phyloP scores from a whole-genome alignment of 495 filamentous ascomycete genomes.

The Diplogelasinospora grovesii region DNA sequence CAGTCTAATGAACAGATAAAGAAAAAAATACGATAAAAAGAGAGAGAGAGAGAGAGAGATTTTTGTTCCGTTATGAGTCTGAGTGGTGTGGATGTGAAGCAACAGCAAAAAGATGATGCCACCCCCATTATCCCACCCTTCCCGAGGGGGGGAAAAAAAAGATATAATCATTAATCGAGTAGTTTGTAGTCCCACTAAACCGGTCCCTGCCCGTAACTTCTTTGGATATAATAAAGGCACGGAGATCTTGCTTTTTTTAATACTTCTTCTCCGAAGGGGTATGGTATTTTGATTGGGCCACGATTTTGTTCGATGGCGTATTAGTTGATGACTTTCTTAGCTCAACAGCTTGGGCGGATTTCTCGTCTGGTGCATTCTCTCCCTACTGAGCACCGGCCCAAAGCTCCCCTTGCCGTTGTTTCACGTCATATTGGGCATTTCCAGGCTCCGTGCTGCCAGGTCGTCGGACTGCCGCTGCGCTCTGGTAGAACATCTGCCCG shows the following conservation, averaged over 20 bases:
- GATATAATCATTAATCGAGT: too few relatives aligned
- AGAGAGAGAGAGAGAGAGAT: neutral
- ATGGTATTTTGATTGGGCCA: too few relatives aligned
- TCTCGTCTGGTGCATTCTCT: neutral
- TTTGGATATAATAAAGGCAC: constrained; percentile 19
- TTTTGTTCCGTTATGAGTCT: neutral
- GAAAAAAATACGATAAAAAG: neutral
- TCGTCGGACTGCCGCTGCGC: constrained; percentile 47
- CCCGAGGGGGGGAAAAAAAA: constrained; percentile 3
- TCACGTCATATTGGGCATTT: constrained; percentile 45
- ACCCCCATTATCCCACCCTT: too few relatives aligned
- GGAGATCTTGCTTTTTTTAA: too few relatives aligned
- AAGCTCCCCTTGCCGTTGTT: constrained; percentile 30
- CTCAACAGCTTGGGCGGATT: neutral
- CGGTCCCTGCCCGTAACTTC: neutral
- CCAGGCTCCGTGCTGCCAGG: constrained; percentile 66
- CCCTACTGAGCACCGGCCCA: constrained; percentile 31
- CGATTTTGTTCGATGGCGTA: too few relatives aligned
- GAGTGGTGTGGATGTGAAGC: constrained; percentile 1
- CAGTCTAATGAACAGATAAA: constrained; percentile 9
- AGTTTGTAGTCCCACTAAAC: too few relatives aligned
- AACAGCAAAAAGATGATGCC: too few relatives aligned
- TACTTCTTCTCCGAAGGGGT: too few relatives aligned
- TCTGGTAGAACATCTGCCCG: constrained; percentile 60
- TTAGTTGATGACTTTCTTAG: too few relatives aligned